Evolutionary conservation across 139 green algal species (phyloP), one percentile per base, ranked within the genome.

Genomic region (Yamagishiella unicocca): DNA sequence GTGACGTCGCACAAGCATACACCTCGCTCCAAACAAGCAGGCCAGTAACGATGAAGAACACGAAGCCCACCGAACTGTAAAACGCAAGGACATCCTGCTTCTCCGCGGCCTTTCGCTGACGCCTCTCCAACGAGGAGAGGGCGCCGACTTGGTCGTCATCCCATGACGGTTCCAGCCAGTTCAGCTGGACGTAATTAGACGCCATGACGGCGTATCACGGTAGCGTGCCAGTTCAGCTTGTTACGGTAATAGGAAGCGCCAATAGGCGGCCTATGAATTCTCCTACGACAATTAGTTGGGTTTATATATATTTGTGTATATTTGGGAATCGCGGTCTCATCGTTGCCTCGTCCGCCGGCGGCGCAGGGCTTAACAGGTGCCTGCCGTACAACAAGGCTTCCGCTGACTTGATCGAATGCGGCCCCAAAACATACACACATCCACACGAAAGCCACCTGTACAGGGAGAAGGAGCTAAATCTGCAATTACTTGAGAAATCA

Each of bases 201-300:
- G 76, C 76, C 76, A 83, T 83, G 35, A 40, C 46, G 73, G 73
- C 73, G 73, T 64, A 74, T 45, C 66, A 74, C 66, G 66, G 2
- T 29, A 29, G 55, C 9, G 19, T 19, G 66, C 66, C 66, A 74
- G 33, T 45, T 74, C 66, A 43, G 25, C 31, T 74, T 46, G 12
- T 12, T 58, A 58, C 50, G 17, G 12, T 25, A 58, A 12, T 12
- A 17, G 50, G 12, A 58, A 25, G 17, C 17, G 66, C 66, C 66
- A 24, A 74, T 7, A 74, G 66, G 66, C 66, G 45, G 66, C 66
- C 64, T 33, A 58, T 58, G 50, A 58, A 58, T 58, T 58, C 50
- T 58, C 50, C 50, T 58, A 58, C 50, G 12, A n/a, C n/a, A n/a
- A n/a, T n/a, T n/a, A n/a, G n/a, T n/a, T n/a, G n/a, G n/a, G n/a